Evolutionary conservation across 495 filamentous ascomycete genomes (phyloP).

Genomic region (Penicillium simplicissimum): DNA sequence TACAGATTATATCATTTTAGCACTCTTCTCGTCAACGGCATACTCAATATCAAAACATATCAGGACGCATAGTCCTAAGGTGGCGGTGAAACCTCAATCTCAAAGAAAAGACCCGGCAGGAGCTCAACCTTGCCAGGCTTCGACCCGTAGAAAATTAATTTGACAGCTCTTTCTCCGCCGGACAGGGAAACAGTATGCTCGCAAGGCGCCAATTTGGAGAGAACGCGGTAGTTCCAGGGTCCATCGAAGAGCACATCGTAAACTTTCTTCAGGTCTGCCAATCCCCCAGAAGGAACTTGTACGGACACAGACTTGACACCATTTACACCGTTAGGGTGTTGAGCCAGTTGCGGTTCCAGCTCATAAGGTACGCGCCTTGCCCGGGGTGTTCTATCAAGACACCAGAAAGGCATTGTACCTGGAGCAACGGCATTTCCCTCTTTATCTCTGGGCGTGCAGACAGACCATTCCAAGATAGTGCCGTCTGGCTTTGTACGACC

Average conservation of each 20-base stretch:
- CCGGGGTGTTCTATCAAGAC: neutral
- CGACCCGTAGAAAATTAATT: conserved; percentile 15
- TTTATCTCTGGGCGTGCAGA: neutral
- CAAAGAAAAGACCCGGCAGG: conserved; percentile 18
- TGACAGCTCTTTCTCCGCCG: conserved; percentile 7
- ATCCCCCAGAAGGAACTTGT: conserved; percentile 1
- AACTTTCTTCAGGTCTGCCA: neutral
- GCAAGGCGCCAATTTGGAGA: conserved; percentile 8
- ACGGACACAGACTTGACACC: conserved; percentile 15
- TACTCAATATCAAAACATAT: neutral
- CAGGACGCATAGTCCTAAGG: neutral
- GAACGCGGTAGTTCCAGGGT: conserved; percentile 20
- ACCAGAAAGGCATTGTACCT: neutral
- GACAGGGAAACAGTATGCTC: conserved; percentile 11
- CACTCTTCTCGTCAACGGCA: too few relatives aligned
- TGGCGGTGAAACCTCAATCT: neutral
- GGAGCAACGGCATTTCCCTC: neutral
- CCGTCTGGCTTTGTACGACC: neutral
- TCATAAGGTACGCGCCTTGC: neutral
- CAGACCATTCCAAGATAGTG: neutral
- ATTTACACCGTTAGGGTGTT: neutral
- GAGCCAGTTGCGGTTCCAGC: neutral
- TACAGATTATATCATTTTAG: too few relatives aligned
- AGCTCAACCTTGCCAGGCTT: conserved; percentile 15
- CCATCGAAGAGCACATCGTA: conserved; percentile 19